These are phyloP conservation scores for Panaeolus cyanescens DNA, from an alignment of 768 basidiomycete species.

Conservation along the genomic window DNA sequence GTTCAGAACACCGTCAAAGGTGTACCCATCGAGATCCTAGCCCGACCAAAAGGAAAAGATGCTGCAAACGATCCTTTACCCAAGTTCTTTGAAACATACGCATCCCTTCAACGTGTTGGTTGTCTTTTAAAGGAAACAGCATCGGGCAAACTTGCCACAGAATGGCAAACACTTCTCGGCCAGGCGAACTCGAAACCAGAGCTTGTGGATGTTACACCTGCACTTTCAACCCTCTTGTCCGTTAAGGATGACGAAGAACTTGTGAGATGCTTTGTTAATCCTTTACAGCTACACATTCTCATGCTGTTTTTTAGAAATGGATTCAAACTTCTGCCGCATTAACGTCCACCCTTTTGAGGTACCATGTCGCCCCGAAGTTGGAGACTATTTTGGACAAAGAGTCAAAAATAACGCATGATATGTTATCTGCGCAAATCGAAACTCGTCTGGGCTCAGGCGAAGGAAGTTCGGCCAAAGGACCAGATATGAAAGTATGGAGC, in stretches of 20 bases:
- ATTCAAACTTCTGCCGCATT: constrained; percentile 73
- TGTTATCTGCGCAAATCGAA: constrained; percentile 85
- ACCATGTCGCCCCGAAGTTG: constrained; percentile 86
- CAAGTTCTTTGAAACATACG: constrained; percentile 64
- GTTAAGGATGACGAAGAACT: constrained; percentile 92
- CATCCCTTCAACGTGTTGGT: constrained; percentile 67
- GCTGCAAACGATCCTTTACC: constrained; percentile 71
- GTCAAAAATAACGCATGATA: constrained; percentile 87
- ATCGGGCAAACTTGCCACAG: constrained; percentile 81
- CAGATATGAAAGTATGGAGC: constrained; percentile 92
- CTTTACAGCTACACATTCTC: background rate
- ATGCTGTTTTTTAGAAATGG: constrained; percentile 58
- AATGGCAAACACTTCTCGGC: constrained; percentile 75
- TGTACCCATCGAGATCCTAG: constrained; percentile 74
- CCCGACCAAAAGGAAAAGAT: constrained; percentile 82
- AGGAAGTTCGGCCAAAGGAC: constrained; percentile 74
- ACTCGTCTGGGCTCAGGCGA: constrained; percentile 84
- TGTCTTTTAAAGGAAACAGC: constrained; percentile 81
- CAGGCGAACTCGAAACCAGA: constrained; percentile 65
- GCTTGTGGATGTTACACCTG: constrained; percentile 74
- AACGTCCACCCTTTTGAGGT: constrained; percentile 81
- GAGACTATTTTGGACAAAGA: constrained; percentile 92
- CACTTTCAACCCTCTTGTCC: constrained; percentile 78
- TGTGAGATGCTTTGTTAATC: constrained; percentile 45
- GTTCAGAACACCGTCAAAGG: constrained; percentile 57